phyloP scores from a whole-genome alignment of 176 grass and related monocot species.

The Oryza rufipogon region DNA sequence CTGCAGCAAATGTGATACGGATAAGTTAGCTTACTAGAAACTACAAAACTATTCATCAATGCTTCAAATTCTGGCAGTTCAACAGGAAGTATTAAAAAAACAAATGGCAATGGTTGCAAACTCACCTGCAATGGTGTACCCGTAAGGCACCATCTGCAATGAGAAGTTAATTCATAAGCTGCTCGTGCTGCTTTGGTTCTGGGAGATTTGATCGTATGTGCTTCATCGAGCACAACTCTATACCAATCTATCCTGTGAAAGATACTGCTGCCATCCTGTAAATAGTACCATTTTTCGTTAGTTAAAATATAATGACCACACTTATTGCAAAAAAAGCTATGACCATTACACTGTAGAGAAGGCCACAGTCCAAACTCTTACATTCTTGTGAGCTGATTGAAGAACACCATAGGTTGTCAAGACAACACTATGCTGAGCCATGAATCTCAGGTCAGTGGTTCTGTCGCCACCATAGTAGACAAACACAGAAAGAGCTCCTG shows the following conservation, averaged over 20 bases:
- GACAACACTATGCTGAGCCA: slow-evolving; percentile 71
- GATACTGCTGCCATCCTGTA: slow-evolving; percentile 63
- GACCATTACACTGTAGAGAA: neutral
- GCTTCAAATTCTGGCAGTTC: neutral
- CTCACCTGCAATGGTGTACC: slow-evolving; percentile 86
- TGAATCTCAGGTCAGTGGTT: slow-evolving; percentile 57
- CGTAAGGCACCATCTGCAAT: slow-evolving; percentile 95
- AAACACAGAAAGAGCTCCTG: slow-evolving; percentile 74
- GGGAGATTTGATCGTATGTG: slow-evolving; percentile 82
- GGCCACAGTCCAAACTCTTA: slow-evolving; percentile 39
- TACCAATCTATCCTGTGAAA: slow-evolving; percentile 83
- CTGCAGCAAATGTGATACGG: slow-evolving; percentile 34
- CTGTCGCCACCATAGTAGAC: slow-evolving; percentile 81
- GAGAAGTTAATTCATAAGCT: slow-evolving; percentile 65
- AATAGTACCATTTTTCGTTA: slow-evolving; percentile 26
- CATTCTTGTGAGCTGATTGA: slow-evolving; percentile 60
- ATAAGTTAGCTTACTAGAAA: slow-evolving; percentile 21
- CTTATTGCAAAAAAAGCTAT: neutral
- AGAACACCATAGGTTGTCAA: slow-evolving; percentile 86
- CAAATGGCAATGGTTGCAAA: neutral
- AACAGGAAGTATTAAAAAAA: neutral
- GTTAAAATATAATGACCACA: neutral
- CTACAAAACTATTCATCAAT: neutral
- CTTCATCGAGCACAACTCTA: slow-evolving; percentile 93
- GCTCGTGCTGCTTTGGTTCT: slow-evolving; percentile 76